Evolutionary conservation across 305 asterid species (phyloP).

Genomic region (Petunia hybrid): DNA sequence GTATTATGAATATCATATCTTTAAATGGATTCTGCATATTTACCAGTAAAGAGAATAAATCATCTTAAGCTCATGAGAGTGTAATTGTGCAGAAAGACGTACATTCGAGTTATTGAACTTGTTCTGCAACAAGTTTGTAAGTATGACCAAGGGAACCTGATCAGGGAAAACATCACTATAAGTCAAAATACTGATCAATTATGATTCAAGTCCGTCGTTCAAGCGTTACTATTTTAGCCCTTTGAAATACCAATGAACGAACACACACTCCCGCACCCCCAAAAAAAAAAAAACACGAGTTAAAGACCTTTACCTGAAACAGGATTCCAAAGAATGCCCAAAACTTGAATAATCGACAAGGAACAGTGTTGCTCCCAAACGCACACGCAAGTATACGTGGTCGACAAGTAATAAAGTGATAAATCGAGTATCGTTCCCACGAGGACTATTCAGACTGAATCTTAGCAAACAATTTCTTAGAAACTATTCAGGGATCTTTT

Average conservation of each 20-base stretch:
- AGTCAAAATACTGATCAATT: background rate
- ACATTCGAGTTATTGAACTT: slow-evolving; percentile 95
- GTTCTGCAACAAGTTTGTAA: slow-evolving; percentile 86
- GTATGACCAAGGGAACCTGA: slow-evolving; percentile 90
- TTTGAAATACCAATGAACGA: background rate
- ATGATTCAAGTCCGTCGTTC: background rate
- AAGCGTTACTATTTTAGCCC: background rate
- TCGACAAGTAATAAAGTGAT: no score
- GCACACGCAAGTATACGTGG: no score
- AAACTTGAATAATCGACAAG: slow-evolving; percentile 93
- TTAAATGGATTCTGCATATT: background rate
- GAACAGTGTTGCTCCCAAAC: no score
- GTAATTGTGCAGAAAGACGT: slow-evolving; percentile 31
- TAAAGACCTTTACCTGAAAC: slow-evolving; percentile 75
- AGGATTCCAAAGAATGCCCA: slow-evolving; percentile 96
- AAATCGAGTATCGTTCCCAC: no score
- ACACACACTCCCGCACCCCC: background rate
- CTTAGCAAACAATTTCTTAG: no score
- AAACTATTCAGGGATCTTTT: no score
- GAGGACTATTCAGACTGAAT: no score
- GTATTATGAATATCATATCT: background rate
- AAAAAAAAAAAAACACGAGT: background rate
- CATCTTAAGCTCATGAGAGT: background rate
- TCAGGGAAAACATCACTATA: slow-evolving; percentile 31
- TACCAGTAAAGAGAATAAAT: background rate